phyloP scores from a whole-genome alignment of 2,329 filamentous ascomycete species.

The Dendrostoma leiphaemia region DNA sequence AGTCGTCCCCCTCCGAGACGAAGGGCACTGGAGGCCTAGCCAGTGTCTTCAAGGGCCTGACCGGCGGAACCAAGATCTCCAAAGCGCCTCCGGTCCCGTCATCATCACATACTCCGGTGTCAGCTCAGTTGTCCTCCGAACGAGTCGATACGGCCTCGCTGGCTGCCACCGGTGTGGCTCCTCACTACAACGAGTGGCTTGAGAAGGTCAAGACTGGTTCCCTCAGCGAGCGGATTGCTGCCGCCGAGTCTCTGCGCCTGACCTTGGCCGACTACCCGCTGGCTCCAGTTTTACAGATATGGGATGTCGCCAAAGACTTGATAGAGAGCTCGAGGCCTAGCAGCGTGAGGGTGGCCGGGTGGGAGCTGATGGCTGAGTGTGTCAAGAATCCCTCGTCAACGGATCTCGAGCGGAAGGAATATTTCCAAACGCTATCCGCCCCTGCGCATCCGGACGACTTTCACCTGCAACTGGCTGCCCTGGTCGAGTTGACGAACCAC shows the following conservation, averaged over 20 bases:
- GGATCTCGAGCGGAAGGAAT: constrained; percentile 65
- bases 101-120: constrained; percentile 31
- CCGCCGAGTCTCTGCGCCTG: constrained; percentile 55
- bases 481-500: constrained; percentile 59
- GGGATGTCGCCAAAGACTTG: constrained; percentile 65
- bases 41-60: constrained; percentile 61
- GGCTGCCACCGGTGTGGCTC: constrained; percentile 42
- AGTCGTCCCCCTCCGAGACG: constrained; percentile 51
- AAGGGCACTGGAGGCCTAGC: constrained; percentile 56
- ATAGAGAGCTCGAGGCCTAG: constrained; percentile 56
- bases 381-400: constrained; percentile 61
- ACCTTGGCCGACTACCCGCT: constrained; percentile 59
- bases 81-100: constrained; percentile 47
- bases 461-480: constrained; percentile 61
- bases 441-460: constrained; percentile 61
- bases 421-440: constrained; percentile 60
- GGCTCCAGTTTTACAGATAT: constrained; percentile 59
- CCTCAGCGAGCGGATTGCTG: constrained; percentile 52
- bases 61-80: constrained; percentile 50
- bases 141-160: constrained; percentile 40
- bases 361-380: constrained; percentile 64
- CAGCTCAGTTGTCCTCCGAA: constrained; percentile 40
- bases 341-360: constrained; percentile 57
- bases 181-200: constrained; percentile 53
- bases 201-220: constrained; percentile 53